Evolutionary conservation across 1,284 basidiomycete genomes (phyloP).

Genomic region (Trichosporon ovoides): DNA sequence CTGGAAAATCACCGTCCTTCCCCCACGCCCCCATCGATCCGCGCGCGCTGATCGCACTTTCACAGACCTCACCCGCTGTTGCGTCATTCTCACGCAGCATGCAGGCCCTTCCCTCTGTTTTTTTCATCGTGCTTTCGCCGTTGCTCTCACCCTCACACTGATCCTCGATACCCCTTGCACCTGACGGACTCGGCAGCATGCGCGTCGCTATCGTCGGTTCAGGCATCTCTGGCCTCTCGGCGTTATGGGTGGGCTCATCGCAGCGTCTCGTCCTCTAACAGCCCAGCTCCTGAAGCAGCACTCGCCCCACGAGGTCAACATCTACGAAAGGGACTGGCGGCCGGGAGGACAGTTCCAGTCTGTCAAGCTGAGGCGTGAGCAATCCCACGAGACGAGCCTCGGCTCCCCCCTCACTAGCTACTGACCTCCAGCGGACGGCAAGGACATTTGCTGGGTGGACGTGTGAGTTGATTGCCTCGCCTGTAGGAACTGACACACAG

Average conservation of each 20-base stretch:
- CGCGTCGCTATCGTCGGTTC: slow-evolving; percentile 69
- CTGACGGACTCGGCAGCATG: slow-evolving; percentile 27
- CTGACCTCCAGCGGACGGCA: slow-evolving; percentile 44
- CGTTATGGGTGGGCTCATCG: slow-evolving; percentile 59
- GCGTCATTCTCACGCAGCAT: too few species aligned
- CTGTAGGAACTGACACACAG: neutral
- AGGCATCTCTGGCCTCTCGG: slow-evolving; percentile 69
- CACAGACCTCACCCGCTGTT: too few species aligned
- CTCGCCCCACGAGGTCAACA: slow-evolving; percentile 70
- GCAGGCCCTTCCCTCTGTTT: too few species aligned
- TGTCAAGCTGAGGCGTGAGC: slow-evolving; percentile 54
- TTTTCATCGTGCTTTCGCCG: too few species aligned
- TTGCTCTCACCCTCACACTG: neutral
- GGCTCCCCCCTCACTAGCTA: neutral
- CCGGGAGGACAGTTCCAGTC: slow-evolving; percentile 78
- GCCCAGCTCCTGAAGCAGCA: slow-evolving; percentile 64
- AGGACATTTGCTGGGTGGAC: slow-evolving; percentile 59
- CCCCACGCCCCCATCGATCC: too few species aligned
- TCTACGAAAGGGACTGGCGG: slow-evolving; percentile 65
- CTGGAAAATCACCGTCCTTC: too few species aligned
- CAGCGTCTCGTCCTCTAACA: neutral
- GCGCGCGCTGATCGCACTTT: too few species aligned
- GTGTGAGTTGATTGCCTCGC: slow-evolving; percentile 52
- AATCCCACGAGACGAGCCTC: neutral
- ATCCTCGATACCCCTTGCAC: neutral